A percentile compares a stretch with the other conserved stretches of the same genome.
Conservation (phyloP, 2,329 filamentous ascomycete species). For the Botrytis hyacinthi region DNA sequence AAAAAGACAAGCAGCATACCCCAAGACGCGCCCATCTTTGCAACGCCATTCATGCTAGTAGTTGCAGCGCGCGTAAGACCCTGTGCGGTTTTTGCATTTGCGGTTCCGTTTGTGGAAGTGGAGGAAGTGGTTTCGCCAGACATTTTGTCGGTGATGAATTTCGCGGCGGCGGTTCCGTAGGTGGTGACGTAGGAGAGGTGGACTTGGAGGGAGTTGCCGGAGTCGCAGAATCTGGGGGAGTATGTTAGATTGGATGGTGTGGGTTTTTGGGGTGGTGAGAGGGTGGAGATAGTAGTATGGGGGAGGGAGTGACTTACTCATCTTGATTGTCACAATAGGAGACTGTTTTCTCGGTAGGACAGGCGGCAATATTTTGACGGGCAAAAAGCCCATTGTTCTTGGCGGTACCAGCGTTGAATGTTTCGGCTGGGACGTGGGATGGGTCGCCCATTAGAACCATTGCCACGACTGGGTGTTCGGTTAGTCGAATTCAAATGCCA, state of each 20-base stretch:
- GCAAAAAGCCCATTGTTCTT: slow-evolving; percentile 34
- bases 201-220: background rate
- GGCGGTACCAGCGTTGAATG: slow-evolving; percentile 37
- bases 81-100: background rate
- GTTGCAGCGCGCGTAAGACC: background rate
- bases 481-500: background rate
- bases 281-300: too few relatives aligned
- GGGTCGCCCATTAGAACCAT: slow-evolving; percentile 43
- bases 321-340: slow-evolving; percentile 10
- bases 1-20: background rate
- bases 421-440: slow-evolving; percentile 34
- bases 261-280: background rate
- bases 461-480: slow-evolving; percentile 33
- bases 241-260: background rate
- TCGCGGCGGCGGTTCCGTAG: slow-evolving; percentile 11
- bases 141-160: slow-evolving; percentile 18
- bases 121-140: background rate
- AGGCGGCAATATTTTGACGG: slow-evolving; percentile 21
- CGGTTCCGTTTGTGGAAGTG: background rate
- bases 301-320: background rate
- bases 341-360: background rate
- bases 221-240: slow-evolving; percentile 7
- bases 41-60: background rate
- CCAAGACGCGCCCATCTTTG: background rate
- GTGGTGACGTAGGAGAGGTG: slow-evolving; percentile 9